Conservation (phyloP, 352 stramenopile genomes). For the Peronospora farinosa region DNA sequence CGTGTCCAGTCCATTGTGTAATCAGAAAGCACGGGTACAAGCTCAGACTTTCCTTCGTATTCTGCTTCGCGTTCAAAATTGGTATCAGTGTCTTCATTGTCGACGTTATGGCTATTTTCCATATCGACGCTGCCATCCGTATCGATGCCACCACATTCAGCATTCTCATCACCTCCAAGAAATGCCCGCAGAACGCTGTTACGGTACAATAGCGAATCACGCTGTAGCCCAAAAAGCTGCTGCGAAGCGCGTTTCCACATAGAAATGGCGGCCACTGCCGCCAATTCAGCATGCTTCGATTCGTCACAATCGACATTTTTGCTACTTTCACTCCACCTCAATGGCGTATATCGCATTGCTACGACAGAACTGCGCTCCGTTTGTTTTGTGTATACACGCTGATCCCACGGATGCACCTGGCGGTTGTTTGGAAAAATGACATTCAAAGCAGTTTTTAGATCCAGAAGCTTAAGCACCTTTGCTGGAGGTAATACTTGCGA, state of each 20-base stretch:
- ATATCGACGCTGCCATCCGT: background rate
- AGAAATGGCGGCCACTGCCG: slow-evolving; percentile 19
- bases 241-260: slow-evolving; percentile 37
- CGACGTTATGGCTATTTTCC: background rate
- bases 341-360: slow-evolving; percentile 14
- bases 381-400: slow-evolving; percentile 1
- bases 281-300: slow-evolving; percentile 11
- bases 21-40: background rate
- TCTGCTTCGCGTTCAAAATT: slow-evolving; percentile 7
- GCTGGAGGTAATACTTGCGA: slow-evolving; percentile 30
- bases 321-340: slow-evolving; percentile 6
- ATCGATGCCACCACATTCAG: slow-evolving; percentile 3
- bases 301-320: slow-evolving; percentile 10
- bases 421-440: slow-evolving; percentile 26
- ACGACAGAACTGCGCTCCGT: slow-evolving; percentile 3
- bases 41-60: slow-evolving; percentile 7
- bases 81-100: slow-evolving; percentile 3
- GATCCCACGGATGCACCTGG: background rate
- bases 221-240: slow-evolving; percentile 21
- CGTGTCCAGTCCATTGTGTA: background rate
- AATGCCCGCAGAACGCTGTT: slow-evolving; percentile 27
- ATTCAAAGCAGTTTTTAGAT: slow-evolving; percentile 23
- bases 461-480: slow-evolving; percentile 25
- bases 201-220: slow-evolving; percentile 27
- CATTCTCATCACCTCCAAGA: slow-evolving; percentile 10